Conservation (phyloP, 2,329 filamentous ascomycete genomes). For the Ambrosiella cleistominuta region DNA sequence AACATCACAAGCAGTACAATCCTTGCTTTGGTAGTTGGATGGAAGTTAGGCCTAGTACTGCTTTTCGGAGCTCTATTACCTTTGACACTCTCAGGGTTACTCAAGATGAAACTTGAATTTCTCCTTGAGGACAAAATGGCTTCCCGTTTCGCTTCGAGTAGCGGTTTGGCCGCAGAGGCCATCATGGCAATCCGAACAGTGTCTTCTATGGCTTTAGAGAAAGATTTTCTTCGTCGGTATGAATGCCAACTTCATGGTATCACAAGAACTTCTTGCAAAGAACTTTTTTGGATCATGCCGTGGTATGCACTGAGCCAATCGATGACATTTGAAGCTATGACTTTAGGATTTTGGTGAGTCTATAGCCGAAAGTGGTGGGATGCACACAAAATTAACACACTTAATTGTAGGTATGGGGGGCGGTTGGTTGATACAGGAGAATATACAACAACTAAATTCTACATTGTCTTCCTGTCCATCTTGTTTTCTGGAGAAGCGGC, state of each 20-base stretch:
- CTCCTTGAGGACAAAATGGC: slow-evolving; percentile 28
- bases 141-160: slow-evolving; percentile 28
- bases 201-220: slow-evolving; percentile 30
- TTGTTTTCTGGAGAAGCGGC: slow-evolving; percentile 29
- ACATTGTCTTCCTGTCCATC: slow-evolving; percentile 32
- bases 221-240: slow-evolving; percentile 24
- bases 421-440: slow-evolving; percentile 27
- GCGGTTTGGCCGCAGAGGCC: slow-evolving; percentile 31
- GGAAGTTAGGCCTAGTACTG: slow-evolving; percentile 33
- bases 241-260: slow-evolving; percentile 18
- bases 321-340: slow-evolving; percentile 23
- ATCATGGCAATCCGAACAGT: slow-evolving; percentile 32
- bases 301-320: slow-evolving; percentile 26
- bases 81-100: slow-evolving; percentile 27
- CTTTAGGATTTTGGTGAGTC: slow-evolving; percentile 23
- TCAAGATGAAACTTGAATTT: slow-evolving; percentile 31
- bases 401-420: slow-evolving; percentile 21
- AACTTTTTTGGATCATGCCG: slow-evolving; percentile 23
- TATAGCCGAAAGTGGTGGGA: neutral
- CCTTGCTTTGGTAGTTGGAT: slow-evolving; percentile 29
- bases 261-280: slow-evolving; percentile 18
- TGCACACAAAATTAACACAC: neutral
- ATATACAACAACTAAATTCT: slow-evolving; percentile 30
- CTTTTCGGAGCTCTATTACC: slow-evolving; percentile 29
- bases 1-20: slow-evolving; percentile 29